A percentile compares a stretch with the other conserved stretches of the same genome.
These are phyloP conservation scores for Lactarius akahatsu DNA, from an alignment of 768 basidiomycete species.

Conservation along the genomic window DNA sequence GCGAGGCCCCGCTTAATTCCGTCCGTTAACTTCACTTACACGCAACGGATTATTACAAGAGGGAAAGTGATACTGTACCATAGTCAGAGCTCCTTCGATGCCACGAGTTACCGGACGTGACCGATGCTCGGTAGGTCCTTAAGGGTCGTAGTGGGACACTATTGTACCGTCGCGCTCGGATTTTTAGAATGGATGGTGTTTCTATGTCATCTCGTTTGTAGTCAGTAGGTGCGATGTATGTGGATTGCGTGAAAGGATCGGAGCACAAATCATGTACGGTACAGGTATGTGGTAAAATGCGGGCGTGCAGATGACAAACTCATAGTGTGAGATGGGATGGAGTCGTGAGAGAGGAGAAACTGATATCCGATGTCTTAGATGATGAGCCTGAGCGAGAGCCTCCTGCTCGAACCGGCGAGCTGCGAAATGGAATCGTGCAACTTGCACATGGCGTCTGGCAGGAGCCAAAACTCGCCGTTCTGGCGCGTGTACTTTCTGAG, in stretches of 20 bases:
- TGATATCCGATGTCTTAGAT: neutral
- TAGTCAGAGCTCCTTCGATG: neutral
- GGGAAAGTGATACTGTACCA: neutral
- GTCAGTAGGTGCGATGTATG: neutral
- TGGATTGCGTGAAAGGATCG: neutral
- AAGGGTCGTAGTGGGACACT: neutral
- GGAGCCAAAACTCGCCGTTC: constrained; percentile 3
- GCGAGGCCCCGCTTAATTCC: no score
- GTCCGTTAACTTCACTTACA: neutral
- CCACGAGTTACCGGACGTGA: neutral
- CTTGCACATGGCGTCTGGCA: neutral
- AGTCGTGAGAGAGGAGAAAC: neutral
- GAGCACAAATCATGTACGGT: neutral
- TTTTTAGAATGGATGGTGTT: neutral
- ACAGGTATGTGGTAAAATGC: neutral
- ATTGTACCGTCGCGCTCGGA: neutral
- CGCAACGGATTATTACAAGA: neutral
- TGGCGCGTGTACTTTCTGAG: neutral
- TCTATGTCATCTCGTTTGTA: no score
- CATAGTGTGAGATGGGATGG: neutral
- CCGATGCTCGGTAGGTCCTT: neutral
- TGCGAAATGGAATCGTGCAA: constrained; percentile 3
- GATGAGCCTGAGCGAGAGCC: constrained; percentile 3
- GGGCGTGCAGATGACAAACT: neutral
- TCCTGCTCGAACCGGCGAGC: neutral